Evolutionary conservation across 2,329 filamentous ascomycete species (phyloP).

Genomic region (Nigrospora sphaerica): DNA sequence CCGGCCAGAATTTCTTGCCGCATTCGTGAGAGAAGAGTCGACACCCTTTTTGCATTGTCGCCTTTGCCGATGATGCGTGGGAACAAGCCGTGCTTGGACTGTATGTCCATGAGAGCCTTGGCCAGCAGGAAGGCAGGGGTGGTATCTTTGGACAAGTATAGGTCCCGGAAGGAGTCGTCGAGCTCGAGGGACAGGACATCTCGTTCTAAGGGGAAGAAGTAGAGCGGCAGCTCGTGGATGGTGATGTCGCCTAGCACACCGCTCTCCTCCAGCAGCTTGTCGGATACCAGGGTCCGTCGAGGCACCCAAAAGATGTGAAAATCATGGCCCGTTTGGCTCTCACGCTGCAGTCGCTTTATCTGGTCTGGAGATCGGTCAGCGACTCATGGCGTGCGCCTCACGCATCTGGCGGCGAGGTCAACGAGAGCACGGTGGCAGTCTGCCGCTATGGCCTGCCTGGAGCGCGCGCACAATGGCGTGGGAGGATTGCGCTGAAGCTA

Average conservation of each 20-base stretch:
- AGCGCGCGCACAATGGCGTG: conserved; percentile 1
- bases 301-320: conserved; percentile 97
- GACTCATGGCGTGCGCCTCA: not conserved
- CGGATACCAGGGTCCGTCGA: conserved; percentile 81
- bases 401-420: not conserved
- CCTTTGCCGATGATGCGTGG: conserved; percentile 93
- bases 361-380: conserved; percentile 54
- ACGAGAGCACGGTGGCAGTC: not conserved
- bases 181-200: conserved; percentile 89
- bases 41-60: conserved; percentile 83
- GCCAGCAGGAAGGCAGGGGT: conserved; percentile 85
- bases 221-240: conserved; percentile 78
- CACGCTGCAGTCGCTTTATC: conserved; percentile 81
- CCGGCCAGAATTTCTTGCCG: conserved; percentile 80
- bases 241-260: conserved; percentile 90
- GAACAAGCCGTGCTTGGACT: conserved; percentile 87
- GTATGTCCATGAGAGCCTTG: conserved; percentile 88
- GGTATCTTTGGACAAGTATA: conserved; percentile 86
- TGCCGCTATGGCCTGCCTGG: not conserved
- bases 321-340: conserved; percentile 86
- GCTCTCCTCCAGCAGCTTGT: conserved; percentile 85
- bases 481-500: conserved; percentile 8
- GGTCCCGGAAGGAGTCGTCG: conserved; percentile 75
- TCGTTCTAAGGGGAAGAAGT: conserved; percentile 85
- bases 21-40: conserved; percentile 84